Conservation (phyloP, 1,284 basidiomycete species). For the Vanrija sp. region DNA sequence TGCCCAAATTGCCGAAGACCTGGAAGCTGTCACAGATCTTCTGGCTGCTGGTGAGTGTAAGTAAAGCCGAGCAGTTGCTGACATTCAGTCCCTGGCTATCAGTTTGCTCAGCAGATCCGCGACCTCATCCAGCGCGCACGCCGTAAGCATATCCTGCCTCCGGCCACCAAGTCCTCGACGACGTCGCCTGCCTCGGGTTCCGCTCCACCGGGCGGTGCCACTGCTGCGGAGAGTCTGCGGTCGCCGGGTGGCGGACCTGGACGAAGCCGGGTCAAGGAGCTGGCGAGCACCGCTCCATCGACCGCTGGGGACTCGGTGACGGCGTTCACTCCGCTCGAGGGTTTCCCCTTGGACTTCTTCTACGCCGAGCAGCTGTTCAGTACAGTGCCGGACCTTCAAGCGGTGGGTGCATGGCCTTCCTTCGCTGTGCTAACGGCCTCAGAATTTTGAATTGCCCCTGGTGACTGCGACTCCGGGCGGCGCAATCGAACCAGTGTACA, state of each 20-base stretch:
- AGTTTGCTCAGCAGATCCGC: slow-evolving; percentile 34
- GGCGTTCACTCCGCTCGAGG: not conserved
- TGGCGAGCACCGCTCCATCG: not conserved
- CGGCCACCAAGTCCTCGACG: slow-evolving; percentile 16
- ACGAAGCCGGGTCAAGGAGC: not conserved
- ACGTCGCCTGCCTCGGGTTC: not conserved
- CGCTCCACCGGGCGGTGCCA: too few species aligned
- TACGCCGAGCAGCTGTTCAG: slow-evolving; percentile 39
- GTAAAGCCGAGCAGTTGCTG: not conserved
- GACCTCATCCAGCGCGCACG: slow-evolving; percentile 34
- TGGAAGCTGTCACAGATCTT: slow-evolving; percentile 34
- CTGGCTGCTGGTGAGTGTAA: slow-evolving; percentile 25
- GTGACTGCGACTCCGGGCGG: not conserved
- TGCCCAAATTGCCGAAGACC: slow-evolving; percentile 35
- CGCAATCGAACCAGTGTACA: slow-evolving; percentile 16
- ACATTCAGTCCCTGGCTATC: slow-evolving; percentile 38
- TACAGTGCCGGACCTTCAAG: not conserved
- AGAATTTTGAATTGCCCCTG: not conserved
- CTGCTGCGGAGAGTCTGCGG: too few species aligned
- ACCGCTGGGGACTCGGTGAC: not conserved
- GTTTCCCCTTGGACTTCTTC: slow-evolving; percentile 28
- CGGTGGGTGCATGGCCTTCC: not conserved
- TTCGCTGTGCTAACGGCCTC: too few species aligned
- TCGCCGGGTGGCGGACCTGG: too few species aligned
- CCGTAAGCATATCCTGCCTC: slow-evolving; percentile 32